Evolutionary conservation across 2,329 filamentous ascomycete genomes (phyloP).

Genomic region (Dothideomycetidae sp.): DNA sequence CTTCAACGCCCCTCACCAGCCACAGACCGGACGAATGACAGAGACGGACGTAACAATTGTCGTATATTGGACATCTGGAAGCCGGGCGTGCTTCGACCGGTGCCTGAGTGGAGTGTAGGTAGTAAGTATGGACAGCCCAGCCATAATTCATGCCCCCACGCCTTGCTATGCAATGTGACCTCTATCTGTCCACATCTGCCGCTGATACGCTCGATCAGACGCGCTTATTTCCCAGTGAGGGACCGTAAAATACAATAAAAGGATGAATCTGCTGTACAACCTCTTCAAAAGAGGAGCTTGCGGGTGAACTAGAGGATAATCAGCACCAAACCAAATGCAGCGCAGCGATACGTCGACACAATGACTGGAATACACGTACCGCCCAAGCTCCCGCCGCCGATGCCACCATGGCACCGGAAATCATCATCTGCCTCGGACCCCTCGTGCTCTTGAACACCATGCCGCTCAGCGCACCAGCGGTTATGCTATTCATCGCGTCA

Average conservation of each 20-base stretch:
- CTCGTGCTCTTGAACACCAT: constrained; percentile 95
- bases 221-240: background rate
- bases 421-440: constrained; percentile 81
- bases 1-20: too few relatives aligned
- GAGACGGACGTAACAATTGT: too few relatives aligned
- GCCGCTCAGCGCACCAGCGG: constrained; percentile 74
- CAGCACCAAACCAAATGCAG: background rate
- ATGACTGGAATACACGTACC: constrained; percentile 52
- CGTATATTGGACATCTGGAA: too few relatives aligned
- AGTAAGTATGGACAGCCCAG: background rate
- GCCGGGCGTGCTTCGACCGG: too few relatives aligned
- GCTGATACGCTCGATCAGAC: background rate
- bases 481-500: constrained; percentile 76
- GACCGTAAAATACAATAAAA: constrained; percentile 7
- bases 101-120: constrained; percentile 9
- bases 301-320: constrained; percentile 14
- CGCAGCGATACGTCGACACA: background rate
- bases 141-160: background rate
- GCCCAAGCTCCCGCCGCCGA: constrained; percentile 77
- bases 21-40: too few relatives aligned
- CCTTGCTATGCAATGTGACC: constrained; percentile 9
- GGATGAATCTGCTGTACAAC: background rate
- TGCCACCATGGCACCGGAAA: constrained; percentile 81
- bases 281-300: constrained; percentile 15
- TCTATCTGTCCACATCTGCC: constrained; percentile 6